Conservation (phyloP, 2,329 filamentous ascomycete species). For the Cytospora piceae region DNA sequence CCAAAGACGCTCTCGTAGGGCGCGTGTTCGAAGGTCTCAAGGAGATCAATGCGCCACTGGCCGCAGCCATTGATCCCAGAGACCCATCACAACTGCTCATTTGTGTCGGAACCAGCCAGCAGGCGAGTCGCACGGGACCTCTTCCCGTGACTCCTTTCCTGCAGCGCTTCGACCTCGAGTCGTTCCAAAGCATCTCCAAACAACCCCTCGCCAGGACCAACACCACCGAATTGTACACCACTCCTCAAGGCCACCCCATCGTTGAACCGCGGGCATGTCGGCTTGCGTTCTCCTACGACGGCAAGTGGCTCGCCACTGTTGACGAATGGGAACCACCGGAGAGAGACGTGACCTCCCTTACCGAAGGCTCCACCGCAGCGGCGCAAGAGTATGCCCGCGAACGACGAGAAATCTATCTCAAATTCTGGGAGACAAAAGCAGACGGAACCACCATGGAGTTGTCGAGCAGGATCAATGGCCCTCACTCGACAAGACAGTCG, state of each 20-base stretch:
- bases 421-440: slow-evolving; percentile 80
- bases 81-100: slow-evolving; percentile 68
- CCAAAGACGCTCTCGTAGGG: slow-evolving; percentile 57
- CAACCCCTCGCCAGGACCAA: slow-evolving; percentile 91
- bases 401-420: slow-evolving; percentile 76
- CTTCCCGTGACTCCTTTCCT: slow-evolving; percentile 62
- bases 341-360: slow-evolving; percentile 66
- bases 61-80: slow-evolving; percentile 65
- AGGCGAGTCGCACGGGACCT: slow-evolving; percentile 55
- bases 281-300: slow-evolving; percentile 77
- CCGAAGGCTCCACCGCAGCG: slow-evolving; percentile 43
- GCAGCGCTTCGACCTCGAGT: slow-evolving; percentile 85
- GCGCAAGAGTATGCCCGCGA: slow-evolving; percentile 52
- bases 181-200: slow-evolving; percentile 76
- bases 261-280: slow-evolving; percentile 78
- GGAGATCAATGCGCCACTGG: slow-evolving; percentile 54
- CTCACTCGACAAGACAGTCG: slow-evolving; percentile 65
- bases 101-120: slow-evolving; percentile 66
- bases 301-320: slow-evolving; percentile 86
- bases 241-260: slow-evolving; percentile 71
- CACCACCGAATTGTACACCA: slow-evolving; percentile 77
- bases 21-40: slow-evolving; percentile 53
- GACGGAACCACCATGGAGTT: slow-evolving; percentile 68
- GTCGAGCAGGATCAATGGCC: slow-evolving; percentile 80
- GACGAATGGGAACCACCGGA: slow-evolving; percentile 85